Base-by-base conservation (phyloP, 2,329 filamentous ascomycete genomes). In the Epichloe sp. region DNA sequence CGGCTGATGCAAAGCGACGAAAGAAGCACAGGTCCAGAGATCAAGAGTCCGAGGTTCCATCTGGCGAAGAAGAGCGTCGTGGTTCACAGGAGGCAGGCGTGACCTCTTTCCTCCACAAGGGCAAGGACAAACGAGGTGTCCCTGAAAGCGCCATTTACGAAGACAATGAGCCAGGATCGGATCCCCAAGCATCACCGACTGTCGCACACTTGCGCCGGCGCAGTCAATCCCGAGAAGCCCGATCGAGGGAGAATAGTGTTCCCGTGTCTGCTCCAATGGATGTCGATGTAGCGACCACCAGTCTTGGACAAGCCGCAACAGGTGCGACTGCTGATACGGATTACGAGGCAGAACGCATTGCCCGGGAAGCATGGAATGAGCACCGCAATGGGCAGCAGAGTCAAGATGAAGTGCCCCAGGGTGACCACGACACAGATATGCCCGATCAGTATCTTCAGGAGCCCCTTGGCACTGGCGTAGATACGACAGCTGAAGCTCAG, bases 311-410 rank as follows among this genome's bases (percentile, higher is more conserved):
- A 26, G 23, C 1, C 15, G 37, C 26, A 19, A 19, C 23, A 8
- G 34, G 4, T 10, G 11, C 34, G 6, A 38, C 40, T 19, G 36
- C 31, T 19, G 49, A 54, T 14, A 51, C 49, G 5, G 57, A 63
- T 15, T 52, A 53, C 5, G 59, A 67, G 45, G 56, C 64, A 2
- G 62, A 63, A 47, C 59, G 55, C 43, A 52, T 68, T 34, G 65
- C 66, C 3, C 58, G 63, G 43, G 61, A 69, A 51, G 65, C 67
- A 21, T 67, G 61, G 65, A 60, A 61, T 35, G 63, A 66, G 46
- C 61, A 66, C 42, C 53, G 63, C 47, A 66, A 62, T 12, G 60
- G 55, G 4, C 61, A 67, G 35, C 52, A 60, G 5, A 48, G 51
- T 12, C 54, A 51, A 10, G 56, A 45, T 5, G 53, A 57, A 21